phyloP scores from a whole-genome alignment of 202 grass and related monocot species.

The Brachypodium distachyon region DNA sequence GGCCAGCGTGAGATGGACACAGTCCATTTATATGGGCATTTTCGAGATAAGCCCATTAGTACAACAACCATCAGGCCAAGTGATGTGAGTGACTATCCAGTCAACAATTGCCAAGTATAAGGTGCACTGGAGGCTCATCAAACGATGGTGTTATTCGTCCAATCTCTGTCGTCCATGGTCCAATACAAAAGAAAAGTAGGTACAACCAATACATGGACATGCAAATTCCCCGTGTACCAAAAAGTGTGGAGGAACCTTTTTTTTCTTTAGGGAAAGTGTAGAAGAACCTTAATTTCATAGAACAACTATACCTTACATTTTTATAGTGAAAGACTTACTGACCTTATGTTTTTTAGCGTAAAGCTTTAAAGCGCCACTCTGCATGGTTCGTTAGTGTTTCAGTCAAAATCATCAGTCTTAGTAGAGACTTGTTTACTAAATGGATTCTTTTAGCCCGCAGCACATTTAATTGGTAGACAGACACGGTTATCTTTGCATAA shows the following conservation, averaged over 20 bases:
- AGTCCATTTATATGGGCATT: background rate
- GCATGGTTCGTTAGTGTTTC: too few relatives aligned
- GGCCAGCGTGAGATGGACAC: background rate
- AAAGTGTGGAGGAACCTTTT: background rate
- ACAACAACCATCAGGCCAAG: too few relatives aligned
- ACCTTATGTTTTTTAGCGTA: background rate
- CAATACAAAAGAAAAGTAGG: background rate
- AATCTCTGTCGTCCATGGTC: background rate
- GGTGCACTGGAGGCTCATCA: background rate
- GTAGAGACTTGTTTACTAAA: too few relatives aligned
- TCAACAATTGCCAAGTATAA: background rate
- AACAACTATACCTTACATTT: too few relatives aligned
- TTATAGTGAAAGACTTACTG: too few relatives aligned
- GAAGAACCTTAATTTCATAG: conserved; percentile 1
- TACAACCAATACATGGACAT: background rate
- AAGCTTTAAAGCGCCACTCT: too few relatives aligned
- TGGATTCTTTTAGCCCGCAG: too few relatives aligned
- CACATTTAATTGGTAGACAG: too few relatives aligned
- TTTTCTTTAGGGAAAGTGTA: too few relatives aligned
- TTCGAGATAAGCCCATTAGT: too few relatives aligned
- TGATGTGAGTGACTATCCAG: conserved; percentile 5
- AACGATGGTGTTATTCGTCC: background rate
- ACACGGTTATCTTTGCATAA: too few relatives aligned
- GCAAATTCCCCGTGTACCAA: background rate
- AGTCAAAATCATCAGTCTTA: too few relatives aligned